phyloP scores from a whole-genome alignment of 257 asterid genomes.

The Fraxinus pennsylvanica region DNA sequence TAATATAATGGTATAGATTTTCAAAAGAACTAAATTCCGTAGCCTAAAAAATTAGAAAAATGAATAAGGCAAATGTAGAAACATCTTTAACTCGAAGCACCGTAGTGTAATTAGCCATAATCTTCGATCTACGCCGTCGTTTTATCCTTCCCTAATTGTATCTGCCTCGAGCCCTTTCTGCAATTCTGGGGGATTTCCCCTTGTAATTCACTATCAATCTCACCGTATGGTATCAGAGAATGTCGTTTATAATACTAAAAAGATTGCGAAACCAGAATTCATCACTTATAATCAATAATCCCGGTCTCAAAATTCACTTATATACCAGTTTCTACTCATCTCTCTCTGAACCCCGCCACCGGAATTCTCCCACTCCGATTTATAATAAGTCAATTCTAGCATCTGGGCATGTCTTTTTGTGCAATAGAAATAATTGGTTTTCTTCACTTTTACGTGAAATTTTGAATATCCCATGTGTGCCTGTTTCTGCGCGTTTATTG shows the following conservation, averaged over 20 bases:
- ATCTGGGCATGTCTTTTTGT: slow-evolving; percentile 21
- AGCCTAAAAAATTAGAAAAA: neutral
- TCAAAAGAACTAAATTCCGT: too few relatives aligned
- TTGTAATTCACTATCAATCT: slow-evolving; percentile 17
- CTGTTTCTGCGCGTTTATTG: slow-evolving; percentile 34
- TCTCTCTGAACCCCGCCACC: slow-evolving; percentile 32
- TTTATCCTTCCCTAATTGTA: neutral
- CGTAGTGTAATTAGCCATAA: neutral
- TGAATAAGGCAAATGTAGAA: neutral
- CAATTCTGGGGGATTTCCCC: slow-evolving; percentile 17
- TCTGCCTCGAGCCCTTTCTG: slow-evolving; percentile 37
- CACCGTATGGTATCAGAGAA: slow-evolving; percentile 23
- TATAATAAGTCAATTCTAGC: slow-evolving; percentile 22
- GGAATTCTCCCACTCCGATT: slow-evolving; percentile 27
- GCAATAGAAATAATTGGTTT: slow-evolving; percentile 23
- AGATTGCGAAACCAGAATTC: slow-evolving; percentile 35
- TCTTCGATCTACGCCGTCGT: slow-evolving; percentile 15
- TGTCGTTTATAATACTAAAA: slow-evolving; percentile 51
- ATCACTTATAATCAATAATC: slow-evolving; percentile 12
- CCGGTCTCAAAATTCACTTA: slow-evolving; percentile 21
- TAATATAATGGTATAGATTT: too few relatives aligned
- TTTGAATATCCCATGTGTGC: slow-evolving; percentile 32
- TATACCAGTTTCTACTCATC: slow-evolving; percentile 37
- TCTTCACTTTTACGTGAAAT: slow-evolving; percentile 26
- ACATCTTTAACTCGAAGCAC: neutral